A percentile compares a stretch with the other conserved stretches of the same genome.
Evolutionary conservation across 176 grass and related monocot species (phyloP).

Genomic region (Dendrocalamus sinicus): DNA sequence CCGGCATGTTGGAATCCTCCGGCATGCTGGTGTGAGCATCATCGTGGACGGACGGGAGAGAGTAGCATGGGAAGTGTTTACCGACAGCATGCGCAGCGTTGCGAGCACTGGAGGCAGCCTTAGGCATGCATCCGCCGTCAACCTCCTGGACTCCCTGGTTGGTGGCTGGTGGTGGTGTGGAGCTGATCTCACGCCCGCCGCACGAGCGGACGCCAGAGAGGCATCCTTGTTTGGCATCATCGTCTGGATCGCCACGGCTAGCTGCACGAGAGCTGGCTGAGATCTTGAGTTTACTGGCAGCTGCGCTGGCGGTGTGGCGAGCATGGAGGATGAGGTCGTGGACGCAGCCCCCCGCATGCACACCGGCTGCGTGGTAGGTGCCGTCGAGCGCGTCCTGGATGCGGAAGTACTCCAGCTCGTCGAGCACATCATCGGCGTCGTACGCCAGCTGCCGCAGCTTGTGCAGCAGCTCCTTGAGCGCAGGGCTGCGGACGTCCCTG

Average conservation of each 20-base stretch:
- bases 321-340: not conserved
- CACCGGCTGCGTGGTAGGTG: not conserved
- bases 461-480: not conserved
- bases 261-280: not conserved
- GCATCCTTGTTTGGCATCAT: not conserved
- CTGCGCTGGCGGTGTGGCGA: not conserved
- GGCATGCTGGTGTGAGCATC: not conserved
- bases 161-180: no score
- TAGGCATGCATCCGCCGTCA: no score
- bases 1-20: no score
- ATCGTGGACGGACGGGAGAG: no score
- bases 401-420: constrained; percentile 39
- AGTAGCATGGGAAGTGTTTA: not conserved
- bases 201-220: no score
- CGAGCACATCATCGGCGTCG: not conserved
- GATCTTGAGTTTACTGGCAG: not conserved
- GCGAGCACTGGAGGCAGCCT: no score
- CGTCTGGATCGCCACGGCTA: not conserved
- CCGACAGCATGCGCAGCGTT: not conserved
- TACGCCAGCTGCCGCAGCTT: not conserved
- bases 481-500: not conserved
- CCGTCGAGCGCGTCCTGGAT: constrained; percentile 31
- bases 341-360: not conserved
- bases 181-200: no score
- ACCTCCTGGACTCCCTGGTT: no score